Evolutionary conservation across 345 rosid species (phyloP), one percentile per base, ranked within the genome.

Genomic region (Acer campestre): DNA sequence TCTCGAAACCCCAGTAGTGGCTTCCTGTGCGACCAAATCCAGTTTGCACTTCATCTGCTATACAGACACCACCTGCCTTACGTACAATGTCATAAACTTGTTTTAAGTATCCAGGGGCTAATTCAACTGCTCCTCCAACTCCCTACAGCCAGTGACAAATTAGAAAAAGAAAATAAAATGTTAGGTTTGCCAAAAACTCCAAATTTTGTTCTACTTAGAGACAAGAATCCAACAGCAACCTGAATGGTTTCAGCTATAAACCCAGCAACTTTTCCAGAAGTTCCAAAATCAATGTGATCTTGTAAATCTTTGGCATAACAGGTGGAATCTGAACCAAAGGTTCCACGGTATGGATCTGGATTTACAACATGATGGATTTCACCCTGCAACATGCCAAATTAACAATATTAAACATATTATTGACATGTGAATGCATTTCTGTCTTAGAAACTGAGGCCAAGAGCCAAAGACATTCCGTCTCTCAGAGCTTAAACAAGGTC

Each of bases 21-120:
- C 95, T 92, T 84, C 99, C 97, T 0, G 95, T 94, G 70, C 94
- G 88, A 77, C 98, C 97, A 86, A 94, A 94, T 56, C 98, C 99
- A 18, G 94, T 89, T 87, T 96, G 99, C 70, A 96, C 97, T 88
- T 96, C 98, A 82, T 94, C 99, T 4, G 97, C 99, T 56, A 92
- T 96, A 86, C 97, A 91, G 78, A 90, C 89, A 77, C 98, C 97
- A 80, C 97, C 95, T 80, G 98, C 97, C 58, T 90, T 88, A 73
- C 78, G 90, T 27, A 96, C 92, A 83, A 87, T 91, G 73, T 89
- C 97, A 83, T 92, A 92, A 48, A 92, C 98, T 68, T 79, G 81
- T 81, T 91, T 91, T 74, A 94, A 79, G 85, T 96, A 96, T 58
- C 98, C 98, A 18, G 98, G 97, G 84, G 99, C 98, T 51, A 96